A percentile compares a stretch with the other conserved stretches of the same genome.
Evolutionary conservation across 495 filamentous ascomycete genomes (phyloP).

Genomic region (Amorphotheca resinae): DNA sequence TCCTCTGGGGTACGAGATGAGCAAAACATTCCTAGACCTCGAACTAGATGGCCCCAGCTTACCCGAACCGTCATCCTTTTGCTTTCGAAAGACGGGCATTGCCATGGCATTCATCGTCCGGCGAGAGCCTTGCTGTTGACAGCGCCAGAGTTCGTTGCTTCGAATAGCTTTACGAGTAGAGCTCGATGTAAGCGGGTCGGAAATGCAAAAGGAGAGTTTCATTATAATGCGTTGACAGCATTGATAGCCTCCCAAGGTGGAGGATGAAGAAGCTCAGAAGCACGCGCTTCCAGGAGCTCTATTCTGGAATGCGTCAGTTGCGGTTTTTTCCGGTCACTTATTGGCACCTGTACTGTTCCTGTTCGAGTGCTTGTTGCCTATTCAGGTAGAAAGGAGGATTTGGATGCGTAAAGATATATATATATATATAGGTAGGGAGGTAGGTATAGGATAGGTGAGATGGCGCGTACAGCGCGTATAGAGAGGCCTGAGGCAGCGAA

Average conservation of each 20-base stretch:
- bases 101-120: slow-evolving; percentile 6
- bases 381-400: no score
- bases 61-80: slow-evolving; percentile 9
- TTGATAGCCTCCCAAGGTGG: slow-evolving; percentile 1
- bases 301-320: not conserved
- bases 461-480: no score
- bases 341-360: no score
- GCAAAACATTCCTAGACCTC: slow-evolving; percentile 5
- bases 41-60: slow-evolving; percentile 5
- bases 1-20: slow-evolving; percentile 7
- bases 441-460: no score
- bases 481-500: no score
- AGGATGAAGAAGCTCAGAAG: slow-evolving; percentile 4
- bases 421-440: no score
- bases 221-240: slow-evolving; percentile 8
- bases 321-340: not conserved
- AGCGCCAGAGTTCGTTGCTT: slow-evolving; percentile 3
- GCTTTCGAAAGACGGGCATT: slow-evolving; percentile 13
- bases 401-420: no score
- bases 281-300: not conserved
- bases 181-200: slow-evolving; percentile 6
- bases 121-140: slow-evolving; percentile 6
- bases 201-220: slow-evolving; percentile 8
- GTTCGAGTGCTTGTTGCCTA: no score
- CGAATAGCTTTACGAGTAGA: slow-evolving; percentile 8